Base-by-base conservation (phyloP, 345 rosid species). In the Pelargonium nanum region DNA sequence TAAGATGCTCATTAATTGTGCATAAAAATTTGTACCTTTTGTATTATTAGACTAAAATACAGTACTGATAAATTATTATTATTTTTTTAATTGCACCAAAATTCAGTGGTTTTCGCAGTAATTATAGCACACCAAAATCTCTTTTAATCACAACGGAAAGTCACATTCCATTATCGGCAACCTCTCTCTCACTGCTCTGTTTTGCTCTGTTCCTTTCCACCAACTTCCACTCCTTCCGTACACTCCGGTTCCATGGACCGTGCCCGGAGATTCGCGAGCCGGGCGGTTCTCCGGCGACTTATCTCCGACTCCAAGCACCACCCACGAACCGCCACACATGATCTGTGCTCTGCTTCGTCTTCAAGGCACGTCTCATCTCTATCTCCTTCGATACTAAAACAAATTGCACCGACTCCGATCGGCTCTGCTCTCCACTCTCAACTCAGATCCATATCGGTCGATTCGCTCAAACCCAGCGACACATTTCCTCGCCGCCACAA, bases 181-280 rank as follows among this genome's bases (percentile, higher is more conserved):
- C 15, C 48, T 12, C 48, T 40, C 15, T 12, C 10, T 30, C 4
- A 30, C 10, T 40, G 3, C 45, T 34, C 45, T 34, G 10, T 34
- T 34, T 34, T 34, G 13, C 16, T 40, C n/a, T n/a, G n/a, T 40
- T 40, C 48, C 48, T 40, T 40, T 40, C 15, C 48, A 40, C 48
- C 48, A 6, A 40, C 48, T 40, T 12, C 48, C 6, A n/a, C n/a
- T n/a, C n/a, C n/a, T n/a, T n/a, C n/a, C n/a, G n/a, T n/a, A n/a
- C n/a, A n/a, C n/a, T n/a, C n/a, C n/a, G n/a, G n/a, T n/a, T n/a
- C 63, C 62, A 91, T 90, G 99, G 99, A 90, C 71, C 92, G 97
- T 22, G 97, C 97, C 56, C 78, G 99, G 87, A 70, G 78, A 69
- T 68, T 89, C 55, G 92, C 96, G 4, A 87, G 73, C 90, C 67